A percentile compares a stretch with the other conserved stretches of the same genome.
Evolutionary conservation across 1,284 basidiomycete genomes (phyloP).

Genomic region (Pyrrhoderma noxium): DNA sequence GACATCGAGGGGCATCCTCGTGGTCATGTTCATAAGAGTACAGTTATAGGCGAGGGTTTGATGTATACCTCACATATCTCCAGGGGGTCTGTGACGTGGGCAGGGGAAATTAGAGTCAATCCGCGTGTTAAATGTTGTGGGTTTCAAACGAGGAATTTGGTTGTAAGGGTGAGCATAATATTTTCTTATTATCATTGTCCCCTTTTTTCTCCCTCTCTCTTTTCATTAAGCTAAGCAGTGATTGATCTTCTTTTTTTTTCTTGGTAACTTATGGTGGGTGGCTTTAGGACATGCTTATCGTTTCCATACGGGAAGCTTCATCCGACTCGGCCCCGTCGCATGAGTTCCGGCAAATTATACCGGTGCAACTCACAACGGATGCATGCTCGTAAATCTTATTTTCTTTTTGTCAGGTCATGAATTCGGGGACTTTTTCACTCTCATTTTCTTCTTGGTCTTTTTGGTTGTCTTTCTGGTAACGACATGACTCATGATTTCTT

Average conservation of each 20-base stretch:
- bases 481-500: too few relatives aligned
- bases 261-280: not conserved
- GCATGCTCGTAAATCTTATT: not conserved
- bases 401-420: not conserved
- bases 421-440: not conserved
- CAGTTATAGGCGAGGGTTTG: slow-evolving; percentile 14
- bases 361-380: slow-evolving; percentile 16
- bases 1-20: not conserved
- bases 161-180: slow-evolving; percentile 9
- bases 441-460: not conserved
- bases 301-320: slow-evolving; percentile 11
- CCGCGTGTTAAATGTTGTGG: slow-evolving; percentile 7
- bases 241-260: not conserved
- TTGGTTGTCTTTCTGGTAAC: too few relatives aligned
- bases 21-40: slow-evolving; percentile 7
- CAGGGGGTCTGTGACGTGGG: slow-evolving; percentile 10
- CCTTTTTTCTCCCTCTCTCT: not conserved
- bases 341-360: slow-evolving; percentile 16
- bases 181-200: too few relatives aligned
- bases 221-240: not conserved
- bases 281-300: slow-evolving; percentile 15
- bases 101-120: slow-evolving; percentile 15
- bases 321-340: not conserved
- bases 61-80: slow-evolving; percentile 4
- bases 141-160: slow-evolving; percentile 10